Base-by-base conservation (phyloP, 768 basidiomycete genomes). In the Hortiboletus flavorubellus region DNA sequence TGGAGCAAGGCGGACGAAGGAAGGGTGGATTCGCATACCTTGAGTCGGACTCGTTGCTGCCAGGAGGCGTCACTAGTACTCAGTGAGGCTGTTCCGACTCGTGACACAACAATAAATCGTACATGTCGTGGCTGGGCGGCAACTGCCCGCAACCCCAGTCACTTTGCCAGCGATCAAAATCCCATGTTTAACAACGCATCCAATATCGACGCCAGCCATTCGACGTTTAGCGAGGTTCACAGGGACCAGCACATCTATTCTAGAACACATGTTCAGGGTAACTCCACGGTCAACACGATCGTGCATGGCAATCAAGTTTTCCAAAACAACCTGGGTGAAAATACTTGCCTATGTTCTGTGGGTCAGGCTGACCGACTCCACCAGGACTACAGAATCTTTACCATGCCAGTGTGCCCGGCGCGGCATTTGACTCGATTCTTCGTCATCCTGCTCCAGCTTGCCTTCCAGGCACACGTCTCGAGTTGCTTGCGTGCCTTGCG, bases 231-330 rank as follows among this genome's bases (percentile, higher is more conserved):
- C 2, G 60, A 61, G 26, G 58, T 59, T 34, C 58, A 60, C 26
- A 46, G 50, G n/a, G 59, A 60, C 9, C 60, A 61, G 39, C 33
- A 63, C 29, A 26, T 59, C 23, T 41, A 53, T 38, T 53, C 58
- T n/a, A 48, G 21, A 29, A 44, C 53, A 30, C 42, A 43, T 5
- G 46, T 60, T 18, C 58, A 59, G 15, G 62, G 62, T 2, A 54
- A 63, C 39, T 43, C 50, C 43, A 54, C 57, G 2, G 37, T 54
- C 31, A 58, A 63, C 9, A 63, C 57, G 9, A 54, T 63, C 42
- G 54, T 63, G 11, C 55, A 63, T 14, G 62, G 62, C 14, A 59
- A 63, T 63, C 62, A 63, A 51, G 45, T 63, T 9, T 51, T 62
- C 38, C 57, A 51, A 35, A 23, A 46, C 9, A 23, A 53, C 5